A percentile compares a stretch with the other conserved stretches of the same genome.
Conservation (phyloP, 2,329 filamentous ascomycete genomes). For the Ascosphaera aggregata region DNA sequence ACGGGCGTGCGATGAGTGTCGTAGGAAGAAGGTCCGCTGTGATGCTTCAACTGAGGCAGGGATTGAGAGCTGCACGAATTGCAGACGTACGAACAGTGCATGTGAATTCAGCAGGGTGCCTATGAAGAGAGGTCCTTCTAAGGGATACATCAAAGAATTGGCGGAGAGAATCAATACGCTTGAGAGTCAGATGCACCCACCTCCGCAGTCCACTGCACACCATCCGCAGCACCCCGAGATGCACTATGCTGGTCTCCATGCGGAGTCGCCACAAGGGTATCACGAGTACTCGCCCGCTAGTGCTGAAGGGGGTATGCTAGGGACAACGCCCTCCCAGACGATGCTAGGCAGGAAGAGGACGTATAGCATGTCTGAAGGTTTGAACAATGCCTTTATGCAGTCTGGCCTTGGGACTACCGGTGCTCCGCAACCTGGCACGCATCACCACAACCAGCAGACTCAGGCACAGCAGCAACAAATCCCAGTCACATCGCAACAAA, state of each 20-base stretch:
- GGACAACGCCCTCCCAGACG: not conserved
- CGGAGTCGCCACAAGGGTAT: constrained; percentile 18
- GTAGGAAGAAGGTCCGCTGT: constrained; percentile 72
- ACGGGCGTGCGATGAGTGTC: constrained; percentile 69
- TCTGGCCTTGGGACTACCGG: constrained; percentile 8
- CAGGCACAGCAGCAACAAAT: not conserved
- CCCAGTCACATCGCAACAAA: not conserved
- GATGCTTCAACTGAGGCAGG: constrained; percentile 55
- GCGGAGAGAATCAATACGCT: constrained; percentile 65
- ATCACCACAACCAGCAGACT: constrained; percentile 6
- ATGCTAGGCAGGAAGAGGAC: constrained; percentile 22
- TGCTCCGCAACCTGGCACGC: constrained; percentile 14
- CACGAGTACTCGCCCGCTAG: constrained; percentile 31
- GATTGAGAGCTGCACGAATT: constrained; percentile 57
- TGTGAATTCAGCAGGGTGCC: constrained; percentile 75
- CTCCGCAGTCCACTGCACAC: constrained; percentile 12
- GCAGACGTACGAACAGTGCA: constrained; percentile 47
- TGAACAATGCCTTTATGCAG: constrained; percentile 19
- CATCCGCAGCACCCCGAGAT: constrained; percentile 21
- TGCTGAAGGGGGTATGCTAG: constrained; percentile 12
- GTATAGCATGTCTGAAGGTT: constrained; percentile 25
- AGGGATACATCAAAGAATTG: constrained; percentile 80
- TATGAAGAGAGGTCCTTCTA: constrained; percentile 72
- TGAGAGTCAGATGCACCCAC: constrained; percentile 44
- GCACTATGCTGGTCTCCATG: constrained; percentile 9